Base-by-base conservation (phyloP, 805 yeast species). In the Yarrowia sp. region DNA sequence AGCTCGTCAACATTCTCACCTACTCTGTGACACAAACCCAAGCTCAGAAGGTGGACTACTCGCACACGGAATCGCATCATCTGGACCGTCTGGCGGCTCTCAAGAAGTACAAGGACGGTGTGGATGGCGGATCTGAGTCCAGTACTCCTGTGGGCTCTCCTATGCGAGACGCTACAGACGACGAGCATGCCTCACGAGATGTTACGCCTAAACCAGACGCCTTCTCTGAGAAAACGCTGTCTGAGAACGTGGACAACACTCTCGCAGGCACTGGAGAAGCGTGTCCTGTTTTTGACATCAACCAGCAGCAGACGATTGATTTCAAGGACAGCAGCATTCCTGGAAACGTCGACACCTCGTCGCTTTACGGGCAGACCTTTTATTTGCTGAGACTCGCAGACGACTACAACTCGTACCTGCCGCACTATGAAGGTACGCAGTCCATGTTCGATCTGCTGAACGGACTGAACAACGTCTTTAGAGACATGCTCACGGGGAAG, bases 301-400 rank as follows among this genome's bases (percentile, higher is more conserved):
- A 51, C 10, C 58, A 51, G 18, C 58, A 51, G 12, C 58, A 51
- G 7, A 33, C 42, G 4, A 51, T 51, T 32, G 42, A 51, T 35
- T 51, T 51, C 13, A 24, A 25, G 6, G 32, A 51, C n/a, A 10
- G 10, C 22, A 21, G 32, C 2, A 51, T 33, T 8, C 41, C 42
- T 2, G 58, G 32, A 1, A n/a, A 51, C 14, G 58, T 51, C 16
- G 58, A 51, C 24, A 51, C 58, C 10, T 51, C 58, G 16, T 22
- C 58, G 7, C 59, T 66, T 16, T 82, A 81, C 68, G 89, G 88
- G 0, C 92, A 86, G 70, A 76, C 80, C 0, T 83, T 84, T 59
- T 87, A 86, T 66, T 71, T 87, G 16, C 74, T 89, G 22, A 78
- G 79, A 39, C 77, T 88, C 2, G 81, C 89, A 53, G 90, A 87